Evolutionary conservation across 1,284 basidiomycete species (phyloP).

Genomic region (Porodaedalea pini): DNA sequence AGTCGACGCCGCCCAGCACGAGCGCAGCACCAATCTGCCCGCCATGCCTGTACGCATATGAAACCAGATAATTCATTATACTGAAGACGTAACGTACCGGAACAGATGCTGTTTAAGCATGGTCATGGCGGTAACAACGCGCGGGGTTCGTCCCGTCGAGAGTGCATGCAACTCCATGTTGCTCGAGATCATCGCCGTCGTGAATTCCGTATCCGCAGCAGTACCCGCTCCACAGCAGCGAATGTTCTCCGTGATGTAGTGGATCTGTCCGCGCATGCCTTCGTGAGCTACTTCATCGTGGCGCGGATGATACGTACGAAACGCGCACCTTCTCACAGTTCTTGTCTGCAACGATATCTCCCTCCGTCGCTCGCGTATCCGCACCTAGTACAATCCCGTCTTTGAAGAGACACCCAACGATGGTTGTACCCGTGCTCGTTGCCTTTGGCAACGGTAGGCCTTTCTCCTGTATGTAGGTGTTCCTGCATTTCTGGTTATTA

Average conservation of each 20-base stretch:
- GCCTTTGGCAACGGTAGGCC: conserved; percentile 75
- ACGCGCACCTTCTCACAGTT: conserved; percentile 93
- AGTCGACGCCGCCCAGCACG: conserved; percentile 95
- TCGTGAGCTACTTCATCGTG: background rate
- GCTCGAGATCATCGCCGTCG: conserved; percentile 87
- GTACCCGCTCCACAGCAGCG: conserved; percentile 99
- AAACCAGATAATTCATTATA: too few species aligned
- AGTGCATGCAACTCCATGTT: conserved; percentile 90
- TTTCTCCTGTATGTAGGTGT: conserved; percentile 71
- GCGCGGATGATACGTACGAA: background rate
- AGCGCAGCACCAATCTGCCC: conserved; percentile 94
- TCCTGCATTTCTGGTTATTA: conserved; percentile 45
- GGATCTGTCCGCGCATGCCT: conserved; percentile 61
- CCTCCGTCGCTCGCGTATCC: conserved; percentile 94
- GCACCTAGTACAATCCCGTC: conserved; percentile 95
- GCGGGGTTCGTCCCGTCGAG: conserved; percentile 81
- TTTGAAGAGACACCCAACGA: conserved; percentile 93
- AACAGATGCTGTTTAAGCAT: conserved; percentile 92
- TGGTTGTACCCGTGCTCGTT: conserved; percentile 95
- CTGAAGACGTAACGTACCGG: too few species aligned
- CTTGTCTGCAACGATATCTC: conserved; percentile 97
- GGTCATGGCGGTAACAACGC: conserved; percentile 96
- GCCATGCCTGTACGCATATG: conserved; percentile 70
- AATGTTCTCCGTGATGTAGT: conserved; percentile 92
- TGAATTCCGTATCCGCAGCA: conserved; percentile 96